These are phyloP conservation scores for Daucus carota DNA, from an alignment of 129 eudicot genomes.

Conservation along the genomic window DH1_v3.0 NC_030384.2:45191501-45192000, in stretches of 20 bases:
- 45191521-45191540: slow-evolving; percentile 21
- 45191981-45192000: slow-evolving; percentile 2
- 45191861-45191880: slow-evolving; percentile 23
- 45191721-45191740: slow-evolving; percentile 36
- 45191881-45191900: slow-evolving; percentile 53
- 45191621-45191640: slow-evolving; percentile 49
- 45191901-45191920: slow-evolving; percentile 71
- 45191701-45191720: slow-evolving; percentile 44
- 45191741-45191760: neutral
- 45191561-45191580: neutral
- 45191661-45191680: neutral
- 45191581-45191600: slow-evolving; percentile 28
- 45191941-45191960: neutral
- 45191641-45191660: neutral
- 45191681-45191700: slow-evolving; percentile 20
- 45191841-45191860: slow-evolving; percentile 9
- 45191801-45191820: neutral
- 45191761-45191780: neutral
- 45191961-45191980: neutral
- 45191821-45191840: neutral
- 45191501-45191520: slow-evolving; percentile 26
- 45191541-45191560: slow-evolving; percentile 48
- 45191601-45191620: slow-evolving; percentile 40
- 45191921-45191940: slow-evolving; percentile 22
- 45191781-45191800: neutral